These are phyloP conservation scores for Caryopteris hybrid DNA, from an alignment of 305 asterid species.

Conservation along the genomic window DNA sequence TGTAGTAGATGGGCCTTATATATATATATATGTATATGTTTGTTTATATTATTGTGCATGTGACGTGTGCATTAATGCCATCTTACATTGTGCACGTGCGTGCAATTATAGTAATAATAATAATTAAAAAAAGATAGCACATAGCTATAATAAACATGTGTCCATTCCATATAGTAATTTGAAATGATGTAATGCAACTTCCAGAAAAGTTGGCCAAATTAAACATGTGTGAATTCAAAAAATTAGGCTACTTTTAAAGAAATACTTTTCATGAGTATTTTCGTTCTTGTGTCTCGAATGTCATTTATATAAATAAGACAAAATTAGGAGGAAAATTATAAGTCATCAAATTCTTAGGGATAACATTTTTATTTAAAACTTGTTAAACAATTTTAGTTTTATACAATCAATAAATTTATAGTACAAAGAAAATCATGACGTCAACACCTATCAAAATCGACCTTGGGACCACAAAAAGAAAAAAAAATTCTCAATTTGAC, in stretches of 20 bases:
- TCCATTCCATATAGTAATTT: background rate
- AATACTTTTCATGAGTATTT: background rate
- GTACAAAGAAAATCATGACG: background rate
- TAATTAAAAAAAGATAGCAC: background rate
- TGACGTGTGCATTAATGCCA: background rate
- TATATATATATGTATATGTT: no score
- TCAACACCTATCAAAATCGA: no score
- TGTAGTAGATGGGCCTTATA: no score
- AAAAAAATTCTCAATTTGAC: no score
- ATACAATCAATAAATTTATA: background rate
- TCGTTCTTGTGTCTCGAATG: background rate
- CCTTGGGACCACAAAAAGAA: no score
- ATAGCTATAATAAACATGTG: background rate
- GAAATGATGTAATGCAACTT: background rate
- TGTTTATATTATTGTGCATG: background rate
- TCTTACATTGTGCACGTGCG: background rate
- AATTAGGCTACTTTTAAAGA: no score
- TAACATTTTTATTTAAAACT: no score
- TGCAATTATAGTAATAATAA: no score
- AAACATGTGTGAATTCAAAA: background rate
- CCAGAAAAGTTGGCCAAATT: background rate
- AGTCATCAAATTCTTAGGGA: constrained; percentile 8
- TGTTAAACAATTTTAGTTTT: background rate
- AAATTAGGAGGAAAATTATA: constrained; percentile 17
- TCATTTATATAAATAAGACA: background rate